phyloP scores from a whole-genome alignment of 148 eudicot species.

The Chenopodium album region DNA sequence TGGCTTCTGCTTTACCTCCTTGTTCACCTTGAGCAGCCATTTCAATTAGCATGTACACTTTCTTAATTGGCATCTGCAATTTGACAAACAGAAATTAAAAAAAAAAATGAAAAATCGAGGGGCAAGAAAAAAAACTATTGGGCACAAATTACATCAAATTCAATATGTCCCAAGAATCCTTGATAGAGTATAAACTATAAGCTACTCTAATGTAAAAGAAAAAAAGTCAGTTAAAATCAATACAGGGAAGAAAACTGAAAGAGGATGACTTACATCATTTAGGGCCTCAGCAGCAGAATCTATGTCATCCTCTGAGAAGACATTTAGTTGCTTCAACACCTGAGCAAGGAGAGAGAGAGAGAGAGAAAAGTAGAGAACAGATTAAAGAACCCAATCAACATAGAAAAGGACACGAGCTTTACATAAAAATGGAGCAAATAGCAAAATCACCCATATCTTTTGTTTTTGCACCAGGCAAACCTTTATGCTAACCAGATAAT shows the following conservation, averaged over 20 bases:
- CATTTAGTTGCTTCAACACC: conserved; percentile 78
- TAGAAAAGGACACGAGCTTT: neutral
- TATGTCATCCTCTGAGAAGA: conserved; percentile 72
- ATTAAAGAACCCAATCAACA: conserved; percentile 1
- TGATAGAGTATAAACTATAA: neutral
- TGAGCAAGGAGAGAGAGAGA: neutral
- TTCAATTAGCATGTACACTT: conserved; percentile 79
- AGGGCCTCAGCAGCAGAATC: conserved; percentile 92
- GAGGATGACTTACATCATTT: conserved; percentile 60
- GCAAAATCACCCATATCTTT: neutral
- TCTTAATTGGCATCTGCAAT: conserved; percentile 81
- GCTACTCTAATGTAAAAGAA: neutral
- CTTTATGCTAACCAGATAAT: neutral
- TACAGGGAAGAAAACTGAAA: neutral
- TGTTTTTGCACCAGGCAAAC: neutral
- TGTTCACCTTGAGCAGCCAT: conserved; percentile 97
- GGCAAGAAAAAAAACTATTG: neutral
- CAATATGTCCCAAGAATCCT: neutral
- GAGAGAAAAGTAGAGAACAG: too few species aligned
- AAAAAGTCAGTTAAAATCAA: neutral
- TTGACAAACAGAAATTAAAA: neutral
- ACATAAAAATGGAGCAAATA: neutral
- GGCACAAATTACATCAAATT: neutral
- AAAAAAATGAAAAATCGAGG: neutral
- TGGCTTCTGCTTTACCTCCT: conserved; percentile 86